Base-by-base conservation (phyloP, 805 yeast genomes). In the Pichia manshurica region DNA sequence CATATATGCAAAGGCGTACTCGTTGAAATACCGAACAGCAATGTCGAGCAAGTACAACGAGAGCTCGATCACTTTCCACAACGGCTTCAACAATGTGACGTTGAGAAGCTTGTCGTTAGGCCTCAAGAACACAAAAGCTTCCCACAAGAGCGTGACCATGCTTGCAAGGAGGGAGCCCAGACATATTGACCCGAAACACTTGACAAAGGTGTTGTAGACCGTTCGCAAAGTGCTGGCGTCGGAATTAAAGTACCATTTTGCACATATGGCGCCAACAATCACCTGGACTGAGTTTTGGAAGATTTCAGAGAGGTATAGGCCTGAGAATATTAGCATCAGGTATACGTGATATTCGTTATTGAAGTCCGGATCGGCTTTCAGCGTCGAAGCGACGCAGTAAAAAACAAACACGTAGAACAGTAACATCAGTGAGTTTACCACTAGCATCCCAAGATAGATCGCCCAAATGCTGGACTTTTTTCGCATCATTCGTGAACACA, bases 221-320 rank as follows among this genome's bases (percentile, higher is more conserved):
- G 95, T 73, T 20, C 46, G 56, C 53, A 87, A 77, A 1, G 95
- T 82, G 2, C 90, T 89, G 36, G 79, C 66, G n/a, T 49, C 42
- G 87, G 79, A 33, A 59, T 83, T 72, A 63, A 86, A 90, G 64
- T 86, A 89, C 96, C 96, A 89, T 15, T 90, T 79, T 6, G 96
- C 96, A 61, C 77, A 89, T 21, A 88, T 79, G 22, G 95, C 95
- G 25, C 93, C 77, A 37, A 87, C 80, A 0, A 91, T 78, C n/a
- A 83, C 82, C 59, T 90, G 95, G 34, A 87, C 78, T 12, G 87
- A 75, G 56, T 84, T 87, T 67, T 82, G 81, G 53, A 86, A 72
- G 20, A 87, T 90, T 63, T 88, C 96, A 13, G 91, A 74, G 51
- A 88, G 82, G 63, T 82, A 85, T 61, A 78, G 87, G 8, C 95